Evolutionary conservation across 2,329 filamentous ascomycete genomes (phyloP).

Genomic region (Plectosphaerella cucumerina): DNA sequence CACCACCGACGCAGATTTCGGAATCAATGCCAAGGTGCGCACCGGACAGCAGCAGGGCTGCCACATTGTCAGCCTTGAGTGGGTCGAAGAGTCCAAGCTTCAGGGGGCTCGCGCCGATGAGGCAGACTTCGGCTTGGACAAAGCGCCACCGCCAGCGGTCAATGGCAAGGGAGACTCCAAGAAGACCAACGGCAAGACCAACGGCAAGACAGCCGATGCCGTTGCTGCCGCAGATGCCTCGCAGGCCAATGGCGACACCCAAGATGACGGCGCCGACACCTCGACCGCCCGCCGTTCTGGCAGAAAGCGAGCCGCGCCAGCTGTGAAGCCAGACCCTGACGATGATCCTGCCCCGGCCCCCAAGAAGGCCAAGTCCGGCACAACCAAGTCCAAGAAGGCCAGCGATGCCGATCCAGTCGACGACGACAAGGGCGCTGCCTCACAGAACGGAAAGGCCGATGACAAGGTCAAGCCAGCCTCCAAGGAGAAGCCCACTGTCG

Average conservation of each 20-base stretch:
- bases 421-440: slow-evolving; percentile 6
- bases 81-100: slow-evolving; percentile 55
- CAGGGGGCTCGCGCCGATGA: slow-evolving; percentile 33
- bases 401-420: background rate
- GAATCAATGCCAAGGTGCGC: slow-evolving; percentile 48
- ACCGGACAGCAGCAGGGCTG: slow-evolving; percentile 38
- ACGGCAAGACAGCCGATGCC: background rate
- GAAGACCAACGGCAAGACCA: slow-evolving; percentile 2
- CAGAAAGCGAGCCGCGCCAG: slow-evolving; percentile 1
- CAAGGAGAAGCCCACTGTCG: slow-evolving; percentile 29
- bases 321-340: background rate
- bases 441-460: slow-evolving; percentile 17
- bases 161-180: background rate
- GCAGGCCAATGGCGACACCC: slow-evolving; percentile 9
- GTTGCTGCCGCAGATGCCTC: background rate
- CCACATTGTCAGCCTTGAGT: slow-evolving; percentile 54
- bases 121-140: slow-evolving; percentile 18
- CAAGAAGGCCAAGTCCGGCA: no score
- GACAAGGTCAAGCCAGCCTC: slow-evolving; percentile 17
- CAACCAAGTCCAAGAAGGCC: background rate
- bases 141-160: slow-evolving; percentile 1
- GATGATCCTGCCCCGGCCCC: background rate
- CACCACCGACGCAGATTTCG: slow-evolving; percentile 47
- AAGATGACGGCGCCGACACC: slow-evolving; percentile 3
- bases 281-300: background rate